Percentiles rank a stretch among this genome's conserved stretches.
These are phyloP conservation scores for Pseudogymnoascus sp. DNA, from an alignment of 2,329 filamentous ascomycete genomes.

Conservation along the genomic window DNA sequence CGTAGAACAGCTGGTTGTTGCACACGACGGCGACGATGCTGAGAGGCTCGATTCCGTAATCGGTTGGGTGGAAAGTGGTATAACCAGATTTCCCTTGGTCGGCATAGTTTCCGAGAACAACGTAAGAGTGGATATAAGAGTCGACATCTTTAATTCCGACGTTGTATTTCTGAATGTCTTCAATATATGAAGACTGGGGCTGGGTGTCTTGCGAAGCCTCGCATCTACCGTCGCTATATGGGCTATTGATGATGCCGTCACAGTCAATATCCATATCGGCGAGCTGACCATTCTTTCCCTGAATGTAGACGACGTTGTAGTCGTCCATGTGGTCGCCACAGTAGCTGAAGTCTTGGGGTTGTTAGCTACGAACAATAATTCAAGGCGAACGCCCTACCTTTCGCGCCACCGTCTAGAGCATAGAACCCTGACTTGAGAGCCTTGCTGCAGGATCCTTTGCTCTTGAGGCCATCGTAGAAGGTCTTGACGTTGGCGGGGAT, in stretches of 20 bases:
- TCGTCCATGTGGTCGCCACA: slow-evolving; percentile 37
- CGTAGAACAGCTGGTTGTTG: slow-evolving; percentile 42
- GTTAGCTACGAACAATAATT: slow-evolving; percentile 6
- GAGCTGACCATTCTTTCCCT: slow-evolving; percentile 33
- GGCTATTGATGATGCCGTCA: slow-evolving; percentile 39
- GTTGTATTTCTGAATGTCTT: slow-evolving; percentile 31
- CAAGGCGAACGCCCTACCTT: slow-evolving; percentile 24
- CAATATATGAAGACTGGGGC: slow-evolving; percentile 39
- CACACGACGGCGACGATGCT: slow-evolving; percentile 49
- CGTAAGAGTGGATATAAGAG: slow-evolving; percentile 43
- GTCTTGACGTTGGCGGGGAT: slow-evolving; percentile 34
- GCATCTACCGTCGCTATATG: slow-evolving; percentile 37
- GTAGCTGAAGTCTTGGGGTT: slow-evolving; percentile 30
- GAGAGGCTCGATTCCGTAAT: slow-evolving; percentile 39
- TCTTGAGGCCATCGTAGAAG: slow-evolving; percentile 34
- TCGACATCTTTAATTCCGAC: slow-evolving; percentile 37
- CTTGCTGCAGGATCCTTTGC: slow-evolving; percentile 31
- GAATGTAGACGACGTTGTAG: slow-evolving; percentile 39
- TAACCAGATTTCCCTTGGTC: slow-evolving; percentile 26
- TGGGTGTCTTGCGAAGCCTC: slow-evolving; percentile 36
- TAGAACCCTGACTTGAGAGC: slow-evolving; percentile 34
- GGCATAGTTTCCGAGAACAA: slow-evolving; percentile 42
- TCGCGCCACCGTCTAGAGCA: slow-evolving; percentile 30
- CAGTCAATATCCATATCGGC: slow-evolving; percentile 52
- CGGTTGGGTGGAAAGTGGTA: slow-evolving; percentile 33